Percentiles rank a stretch among this genome's conserved stretches.
Conservation (phyloP, 495 filamentous ascomycete species). For the Darksidea phi region DNA sequence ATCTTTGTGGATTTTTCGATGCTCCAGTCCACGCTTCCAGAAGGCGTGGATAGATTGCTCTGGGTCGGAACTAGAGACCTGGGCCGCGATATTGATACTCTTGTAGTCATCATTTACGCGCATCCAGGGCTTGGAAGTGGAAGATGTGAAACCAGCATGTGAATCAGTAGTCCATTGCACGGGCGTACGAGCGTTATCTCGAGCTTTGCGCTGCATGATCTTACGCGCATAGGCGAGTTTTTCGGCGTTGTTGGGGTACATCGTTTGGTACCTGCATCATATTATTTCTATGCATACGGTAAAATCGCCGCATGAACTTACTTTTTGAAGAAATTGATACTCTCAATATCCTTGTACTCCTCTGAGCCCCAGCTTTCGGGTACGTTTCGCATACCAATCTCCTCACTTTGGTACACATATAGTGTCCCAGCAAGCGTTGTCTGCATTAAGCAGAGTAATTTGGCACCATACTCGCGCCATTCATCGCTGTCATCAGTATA, state of each 20-base stretch:
- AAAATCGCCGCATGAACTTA: constrained; percentile 8
- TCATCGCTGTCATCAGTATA: constrained; percentile 51
- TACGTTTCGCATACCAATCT: constrained; percentile 58
- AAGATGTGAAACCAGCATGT: constrained; percentile 41
- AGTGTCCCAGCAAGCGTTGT: constrained; percentile 53
- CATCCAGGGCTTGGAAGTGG: constrained; percentile 43
- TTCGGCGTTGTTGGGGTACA: constrained; percentile 34
- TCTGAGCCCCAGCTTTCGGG: constrained; percentile 46
- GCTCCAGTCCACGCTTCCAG: constrained; percentile 46
- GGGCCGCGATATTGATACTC: constrained; percentile 39
- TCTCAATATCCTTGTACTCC: constrained; percentile 57
- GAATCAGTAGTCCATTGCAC: constrained; percentile 40
- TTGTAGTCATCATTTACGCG: constrained; percentile 44
- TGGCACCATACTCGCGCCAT: constrained; percentile 49
- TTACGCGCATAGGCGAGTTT: constrained; percentile 32
- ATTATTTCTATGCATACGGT: not conserved
- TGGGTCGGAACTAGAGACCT: constrained; percentile 25
- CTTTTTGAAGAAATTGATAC: constrained; percentile 53
- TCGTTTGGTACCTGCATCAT: constrained; percentile 17
- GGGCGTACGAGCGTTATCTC: constrained; percentile 45
- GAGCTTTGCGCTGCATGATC: constrained; percentile 40
- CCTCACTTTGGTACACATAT: constrained; percentile 59
- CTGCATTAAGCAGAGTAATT: constrained; percentile 54
- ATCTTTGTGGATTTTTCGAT: constrained; percentile 46
- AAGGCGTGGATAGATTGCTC: constrained; percentile 47